These are phyloP conservation scores for Andalucia godoyi DNA, from an alignment of 78 protist genomes.

Conservation along the genomic window DNA sequence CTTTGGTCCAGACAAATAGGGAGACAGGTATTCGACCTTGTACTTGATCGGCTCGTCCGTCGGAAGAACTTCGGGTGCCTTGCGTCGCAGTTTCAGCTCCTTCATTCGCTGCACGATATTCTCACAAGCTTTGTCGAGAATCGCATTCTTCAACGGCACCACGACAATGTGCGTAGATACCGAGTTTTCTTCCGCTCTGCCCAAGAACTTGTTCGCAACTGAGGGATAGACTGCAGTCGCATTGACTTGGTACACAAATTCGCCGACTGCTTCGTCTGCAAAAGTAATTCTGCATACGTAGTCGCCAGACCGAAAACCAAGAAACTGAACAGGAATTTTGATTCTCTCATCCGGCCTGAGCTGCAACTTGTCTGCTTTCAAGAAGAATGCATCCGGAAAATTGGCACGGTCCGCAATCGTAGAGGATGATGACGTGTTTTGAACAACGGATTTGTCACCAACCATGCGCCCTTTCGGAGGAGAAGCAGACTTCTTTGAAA, in stretches of 20 bases:
- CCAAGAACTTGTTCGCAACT: not conserved
- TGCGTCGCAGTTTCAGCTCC: not conserved
- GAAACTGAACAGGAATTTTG: not conserved
- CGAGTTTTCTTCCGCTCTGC: not conserved
- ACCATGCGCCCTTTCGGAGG: too few species aligned
- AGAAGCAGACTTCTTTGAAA: too few species aligned
- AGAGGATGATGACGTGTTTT: too few species aligned
- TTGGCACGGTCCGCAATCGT: too few species aligned
- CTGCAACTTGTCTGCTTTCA: not conserved
- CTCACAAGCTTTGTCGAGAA: not conserved
- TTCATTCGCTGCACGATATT: not conserved
- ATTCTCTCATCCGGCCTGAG: not conserved
- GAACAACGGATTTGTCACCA: too few species aligned
- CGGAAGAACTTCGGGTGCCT: not conserved
- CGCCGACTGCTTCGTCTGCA: constrained; percentile 27
- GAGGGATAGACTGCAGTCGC: not conserved
- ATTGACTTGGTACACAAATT: not conserved
- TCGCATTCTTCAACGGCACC: not conserved
- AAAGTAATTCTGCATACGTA: constrained; percentile 12
- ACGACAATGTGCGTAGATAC: not conserved
- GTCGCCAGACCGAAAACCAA: constrained; percentile 19
- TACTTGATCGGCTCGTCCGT: not conserved
- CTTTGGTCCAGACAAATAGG: constrained; percentile 21
- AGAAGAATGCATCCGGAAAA: constrained; percentile 12
- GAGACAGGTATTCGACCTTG: constrained; percentile 20